phyloP scores from a whole-genome alignment of 768 basidiomycete species.

The Suillus cothurnatus region DNA sequence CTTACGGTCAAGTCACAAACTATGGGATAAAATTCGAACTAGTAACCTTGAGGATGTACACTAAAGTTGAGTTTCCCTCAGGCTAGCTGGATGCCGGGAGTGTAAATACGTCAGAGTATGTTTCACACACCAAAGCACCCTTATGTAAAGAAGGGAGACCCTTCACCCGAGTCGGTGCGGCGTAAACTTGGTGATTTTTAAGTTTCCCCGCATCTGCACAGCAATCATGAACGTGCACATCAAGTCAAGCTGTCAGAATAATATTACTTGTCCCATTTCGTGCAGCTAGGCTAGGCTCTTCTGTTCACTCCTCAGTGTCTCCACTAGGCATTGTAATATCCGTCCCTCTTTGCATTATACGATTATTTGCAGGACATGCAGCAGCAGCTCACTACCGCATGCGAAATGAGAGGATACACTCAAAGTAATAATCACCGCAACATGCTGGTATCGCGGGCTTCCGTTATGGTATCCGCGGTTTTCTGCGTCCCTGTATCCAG shows the following conservation, averaged over 20 bases:
- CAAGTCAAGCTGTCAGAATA: not conserved
- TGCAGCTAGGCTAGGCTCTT: not conserved
- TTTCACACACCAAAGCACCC: not conserved
- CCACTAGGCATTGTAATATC: not conserved
- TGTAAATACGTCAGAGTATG: not conserved
- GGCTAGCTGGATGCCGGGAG: not conserved
- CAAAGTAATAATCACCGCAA: slow-evolving; percentile 3
- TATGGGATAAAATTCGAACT: not conserved
- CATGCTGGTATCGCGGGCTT: slow-evolving; percentile 5
- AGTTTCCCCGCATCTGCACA: slow-evolving; percentile 23
- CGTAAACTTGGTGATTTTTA: not conserved
- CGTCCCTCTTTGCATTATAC: not conserved
- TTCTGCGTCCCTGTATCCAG: slow-evolving; percentile 14
- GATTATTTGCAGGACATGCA: slow-evolving; percentile 1
- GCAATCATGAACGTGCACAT: slow-evolving; percentile 8
- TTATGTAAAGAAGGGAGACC: slow-evolving; percentile 1
- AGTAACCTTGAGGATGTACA: too few relatives aligned
- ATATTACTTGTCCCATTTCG: not conserved
- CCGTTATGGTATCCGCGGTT: slow-evolving; percentile 19
- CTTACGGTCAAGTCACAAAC: not conserved
- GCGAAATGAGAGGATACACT: not conserved
- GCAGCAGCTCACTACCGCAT: not conserved
- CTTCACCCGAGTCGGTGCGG: not conserved
- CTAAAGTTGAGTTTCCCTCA: slow-evolving; percentile 1
- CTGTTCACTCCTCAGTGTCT: too few relatives aligned